These are phyloP conservation scores for Fusarium sp. DNA, from an alignment of 2,329 filamentous ascomycete genomes.

Conservation along the genomic window DNA sequence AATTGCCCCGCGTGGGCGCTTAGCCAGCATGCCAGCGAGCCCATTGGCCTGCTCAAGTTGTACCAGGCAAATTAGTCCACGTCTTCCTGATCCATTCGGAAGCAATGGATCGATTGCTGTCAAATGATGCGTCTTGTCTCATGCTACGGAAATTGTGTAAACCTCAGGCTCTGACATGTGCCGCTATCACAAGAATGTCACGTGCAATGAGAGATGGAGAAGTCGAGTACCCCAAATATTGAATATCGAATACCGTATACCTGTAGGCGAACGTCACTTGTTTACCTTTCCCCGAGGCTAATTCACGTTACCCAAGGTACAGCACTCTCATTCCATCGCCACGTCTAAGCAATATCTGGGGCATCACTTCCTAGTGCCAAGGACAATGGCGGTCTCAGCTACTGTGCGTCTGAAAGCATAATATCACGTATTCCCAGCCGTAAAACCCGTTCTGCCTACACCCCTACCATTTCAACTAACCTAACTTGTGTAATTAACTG, in stretches of 20 bases:
- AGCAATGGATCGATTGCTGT: constrained; percentile 11
- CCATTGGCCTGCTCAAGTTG: constrained; percentile 30
- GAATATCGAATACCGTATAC: too few species aligned
- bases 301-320: constrained; percentile 17
- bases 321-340: constrained; percentile 28
- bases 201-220: constrained; percentile 8
- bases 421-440: constrained; percentile 12
- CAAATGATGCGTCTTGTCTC: not conserved
- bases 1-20: constrained; percentile 21
- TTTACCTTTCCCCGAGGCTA: not conserved
- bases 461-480: not conserved
- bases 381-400: constrained; percentile 18
- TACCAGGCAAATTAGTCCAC: constrained; percentile 25
- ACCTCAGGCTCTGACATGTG: not conserved
- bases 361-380: constrained; percentile 22
- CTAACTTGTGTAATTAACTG: not conserved
- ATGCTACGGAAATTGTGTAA: not conserved
- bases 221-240: not conserved
- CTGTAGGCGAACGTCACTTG: not conserved
- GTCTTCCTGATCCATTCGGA: constrained; percentile 29
- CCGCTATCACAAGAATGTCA: not conserved
- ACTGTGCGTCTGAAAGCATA: constrained; percentile 4
- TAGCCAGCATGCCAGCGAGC: constrained; percentile 15
- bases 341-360: constrained; percentile 19
- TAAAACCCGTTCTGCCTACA: not conserved